Conservation (phyloP, 805 yeast genomes). For the Ogataea paradorogensis region DNA sequence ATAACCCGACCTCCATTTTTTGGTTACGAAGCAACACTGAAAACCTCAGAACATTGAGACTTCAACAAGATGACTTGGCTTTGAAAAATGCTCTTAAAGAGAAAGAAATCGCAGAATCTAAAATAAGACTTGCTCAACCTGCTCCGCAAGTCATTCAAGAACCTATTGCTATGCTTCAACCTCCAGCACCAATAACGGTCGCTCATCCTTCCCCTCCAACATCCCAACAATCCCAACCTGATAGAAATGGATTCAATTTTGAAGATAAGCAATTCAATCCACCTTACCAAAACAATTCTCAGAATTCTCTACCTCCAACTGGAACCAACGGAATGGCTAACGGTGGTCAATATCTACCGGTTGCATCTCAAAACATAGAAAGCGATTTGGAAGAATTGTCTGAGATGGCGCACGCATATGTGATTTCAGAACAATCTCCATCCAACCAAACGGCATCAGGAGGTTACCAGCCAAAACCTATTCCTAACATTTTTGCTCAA, state of each 20-base stretch:
- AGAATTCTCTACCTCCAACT: constrained; percentile 7
- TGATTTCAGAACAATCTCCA: constrained; percentile 28
- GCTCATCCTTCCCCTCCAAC: constrained; percentile 7
- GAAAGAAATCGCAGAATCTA: constrained; percentile 20
- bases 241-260: constrained; percentile 1
- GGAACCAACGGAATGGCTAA: constrained; percentile 5
- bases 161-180: constrained; percentile 4
- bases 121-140: constrained; percentile 26
- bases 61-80: constrained; percentile 26
- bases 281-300: constrained; percentile 9
- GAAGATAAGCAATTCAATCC: constrained; percentile 3
- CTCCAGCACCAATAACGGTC: constrained; percentile 20
- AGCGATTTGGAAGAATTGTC: constrained; percentile 33
- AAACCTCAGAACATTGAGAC: constrained; percentile 27
- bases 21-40: constrained; percentile 34
- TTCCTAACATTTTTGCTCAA: constrained; percentile 18
- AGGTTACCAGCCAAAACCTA: constrained; percentile 20
- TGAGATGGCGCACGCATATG: constrained; percentile 31
- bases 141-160: constrained; percentile 2
- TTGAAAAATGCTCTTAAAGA: constrained; percentile 30
- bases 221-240: constrained; percentile 18
- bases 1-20: constrained; percentile 28
- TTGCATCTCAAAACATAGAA: constrained; percentile 19
- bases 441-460: constrained; percentile 12
- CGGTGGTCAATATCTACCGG: neutral